Evolutionary conservation across 2,329 filamentous ascomycete species (phyloP), one percentile per base, ranked within the genome.

Genomic region (Botrytis elliptica): DNA sequence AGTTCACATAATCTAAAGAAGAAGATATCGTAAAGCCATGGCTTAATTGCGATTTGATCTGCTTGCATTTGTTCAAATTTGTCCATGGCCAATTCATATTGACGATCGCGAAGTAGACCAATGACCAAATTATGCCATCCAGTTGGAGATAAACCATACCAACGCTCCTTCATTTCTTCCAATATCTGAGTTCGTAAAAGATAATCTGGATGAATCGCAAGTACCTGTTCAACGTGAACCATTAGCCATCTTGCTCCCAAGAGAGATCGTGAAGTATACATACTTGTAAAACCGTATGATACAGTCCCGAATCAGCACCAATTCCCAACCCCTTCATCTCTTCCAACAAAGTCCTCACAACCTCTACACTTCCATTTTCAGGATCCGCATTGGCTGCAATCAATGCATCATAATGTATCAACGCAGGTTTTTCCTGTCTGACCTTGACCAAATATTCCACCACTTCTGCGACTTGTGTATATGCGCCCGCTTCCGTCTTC

Each of bases 131-230:
- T 89, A 78, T 92, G 88, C 80, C 88, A 88, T 14, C 90, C 91
- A 10, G 87, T 85, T 18, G 86, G 87, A 60, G 86, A 89, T 14
- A 93, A 83, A 14, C 85, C 84, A 70, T 92, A 87, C 92, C 94
- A 97, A 76, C 89, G 86, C 73, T 89, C 86, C 78, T 89, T 89
- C 92, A 96, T 94, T 73, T 91, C 90, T 72, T 88, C 84, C 57
- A 98, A 84, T 5, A 97, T 86, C 52, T 91, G 86, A 71, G 88
- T 87, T 52, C 94, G 90, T 38, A 96, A 84, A 9, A 94, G 77
- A 78, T 97, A 95, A 82, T 98, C 93, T 0, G 95, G 93, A 81
- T 98, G 96, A 14, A 96, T 88, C 0, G 93, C 89, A 38, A 98
- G 85, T 8, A 88, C 91, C 85, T 92, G 33, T 65, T 36, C 38